Base-by-base conservation (phyloP, 176 grass and related monocot genomes). In the Tillandsia fasciculata region DNA sequence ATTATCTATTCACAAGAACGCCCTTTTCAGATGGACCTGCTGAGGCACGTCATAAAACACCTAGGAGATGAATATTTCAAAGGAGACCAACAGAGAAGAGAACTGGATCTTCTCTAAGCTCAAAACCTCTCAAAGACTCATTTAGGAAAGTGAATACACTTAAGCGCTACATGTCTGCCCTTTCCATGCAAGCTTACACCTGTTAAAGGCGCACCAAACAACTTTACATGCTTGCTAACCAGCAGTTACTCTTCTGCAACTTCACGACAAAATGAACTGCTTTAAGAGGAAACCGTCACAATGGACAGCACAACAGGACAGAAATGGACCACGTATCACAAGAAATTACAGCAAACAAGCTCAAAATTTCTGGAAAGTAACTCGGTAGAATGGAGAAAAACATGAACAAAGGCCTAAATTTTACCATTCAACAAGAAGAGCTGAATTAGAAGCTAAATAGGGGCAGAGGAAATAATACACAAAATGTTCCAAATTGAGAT, bases 201-300 rank as follows among this genome's bases (percentile, higher is more conserved):
- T 10, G 14, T 67, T 48, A 1, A n/a, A 47, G 33, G 17, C n/a
- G 29, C 11, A 10, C 29, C 33, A 67, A 67, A 29, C 65, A 67
- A 15, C 13, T 67, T 13, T 33, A 48, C 8, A 48, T 49, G 65
- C 48, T 66, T 49, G 14, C 26, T 67, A 49, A 15, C 42, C 8
- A 14, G 9, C 13, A 33, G 33, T 67, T 67, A 47, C 33, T 11
- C 29, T 49, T 67, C 27, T 17, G 2, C 18, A 9, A 67, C 65
- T 67, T 3, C 33, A 67, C 29, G 65, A 67, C 33, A 67, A 49
- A 49, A 49, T 0, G 13, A 67, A 9, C 28, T 67, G 48, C 15
- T 67, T 18, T 67, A 67, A 67, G 48, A 67, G 58, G 65, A 67
- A 67, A 49, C 65, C 48, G 65, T 48, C 12, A 67, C 10, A 67